Evolutionary conservation across 1,284 basidiomycete species (phyloP).

Genomic region (Moesziomyces parantarcticus): DNA sequence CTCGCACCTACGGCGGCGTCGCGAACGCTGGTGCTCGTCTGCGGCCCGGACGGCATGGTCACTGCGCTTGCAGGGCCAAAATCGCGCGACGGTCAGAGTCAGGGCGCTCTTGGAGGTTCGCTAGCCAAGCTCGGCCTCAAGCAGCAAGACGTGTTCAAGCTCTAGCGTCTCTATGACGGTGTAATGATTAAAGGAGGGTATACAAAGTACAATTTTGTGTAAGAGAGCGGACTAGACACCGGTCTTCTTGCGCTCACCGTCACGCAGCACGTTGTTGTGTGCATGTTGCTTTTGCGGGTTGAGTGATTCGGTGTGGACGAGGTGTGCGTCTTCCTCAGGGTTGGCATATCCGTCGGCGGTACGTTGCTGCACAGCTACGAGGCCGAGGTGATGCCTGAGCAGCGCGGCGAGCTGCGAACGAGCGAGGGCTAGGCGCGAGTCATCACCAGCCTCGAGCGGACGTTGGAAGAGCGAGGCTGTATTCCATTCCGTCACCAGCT

Average conservation of each 20-base stretch:
- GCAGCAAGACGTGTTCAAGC: slow-evolving; percentile 47
- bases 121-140: slow-evolving; percentile 21
- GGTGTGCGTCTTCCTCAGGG: slow-evolving; percentile 17
- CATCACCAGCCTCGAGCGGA: background rate
- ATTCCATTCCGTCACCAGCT: slow-evolving; percentile 31
- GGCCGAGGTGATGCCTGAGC: slow-evolving; percentile 25
- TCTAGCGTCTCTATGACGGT: slow-evolving; percentile 13
- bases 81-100: slow-evolving; percentile 31
- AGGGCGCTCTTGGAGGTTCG: slow-evolving; percentile 38
- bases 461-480: slow-evolving; percentile 14
- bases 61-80: slow-evolving; percentile 37
- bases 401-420: slow-evolving; percentile 37
- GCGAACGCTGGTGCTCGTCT: slow-evolving; percentile 36
- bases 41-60: slow-evolving; percentile 52
- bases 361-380: slow-evolving; percentile 23
- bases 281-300: slow-evolving; percentile 13
- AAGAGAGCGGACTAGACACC: slow-evolving; percentile 11
- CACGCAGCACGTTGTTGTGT: slow-evolving; percentile 28
- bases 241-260: slow-evolving; percentile 32
- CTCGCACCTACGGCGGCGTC: background rate
- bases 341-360: slow-evolving; percentile 11
- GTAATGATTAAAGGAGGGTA: slow-evolving; percentile 8
- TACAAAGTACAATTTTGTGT: background rate
- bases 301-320: slow-evolving; percentile 33
- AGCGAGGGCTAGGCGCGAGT: slow-evolving; percentile 12